Conservation (phyloP, 306 rosid species). For the Dalbergia oliveri region DNA sequence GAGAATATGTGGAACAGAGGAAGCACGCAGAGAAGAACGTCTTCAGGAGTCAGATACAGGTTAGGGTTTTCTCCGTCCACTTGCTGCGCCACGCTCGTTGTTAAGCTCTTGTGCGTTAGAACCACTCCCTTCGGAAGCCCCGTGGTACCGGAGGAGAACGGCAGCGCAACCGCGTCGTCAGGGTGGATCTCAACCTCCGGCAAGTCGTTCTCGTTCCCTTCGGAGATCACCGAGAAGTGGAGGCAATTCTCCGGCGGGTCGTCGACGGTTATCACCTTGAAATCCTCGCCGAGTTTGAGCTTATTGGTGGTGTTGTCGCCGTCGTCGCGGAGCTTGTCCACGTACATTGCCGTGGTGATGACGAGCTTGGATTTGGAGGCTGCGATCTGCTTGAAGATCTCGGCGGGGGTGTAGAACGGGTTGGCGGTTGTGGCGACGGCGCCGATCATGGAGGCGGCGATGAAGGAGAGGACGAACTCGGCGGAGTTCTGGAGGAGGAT, state of each 20-base stretch:
- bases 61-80: constrained; percentile 94
- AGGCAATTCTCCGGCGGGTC: constrained; percentile 74
- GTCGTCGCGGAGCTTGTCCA: constrained; percentile 58
- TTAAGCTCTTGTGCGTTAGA: constrained; percentile 75
- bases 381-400: constrained; percentile 69
- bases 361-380: constrained; percentile 63
- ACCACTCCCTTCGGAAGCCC: constrained; percentile 88
- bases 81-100: constrained; percentile 87
- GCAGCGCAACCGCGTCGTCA: constrained; percentile 73
- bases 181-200: constrained; percentile 53
- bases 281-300: constrained; percentile 55
- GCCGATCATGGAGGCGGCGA: constrained; percentile 83
- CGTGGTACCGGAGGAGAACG: constrained; percentile 94
- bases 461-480: constrained; percentile 72
- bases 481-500: constrained; percentile 78
- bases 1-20: constrained; percentile 89
- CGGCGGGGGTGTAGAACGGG: constrained; percentile 77
- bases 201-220: constrained; percentile 53
- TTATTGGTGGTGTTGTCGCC: background rate
- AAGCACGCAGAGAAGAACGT: constrained; percentile 81
- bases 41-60: constrained; percentile 59
- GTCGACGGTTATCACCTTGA: constrained; percentile 62
- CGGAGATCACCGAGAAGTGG: constrained; percentile 70
- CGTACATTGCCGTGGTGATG: constrained; percentile 72
- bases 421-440: constrained; percentile 83